Base-by-base conservation (phyloP, 306 rosid genomes). In the Medicago ruthenica region DNA sequence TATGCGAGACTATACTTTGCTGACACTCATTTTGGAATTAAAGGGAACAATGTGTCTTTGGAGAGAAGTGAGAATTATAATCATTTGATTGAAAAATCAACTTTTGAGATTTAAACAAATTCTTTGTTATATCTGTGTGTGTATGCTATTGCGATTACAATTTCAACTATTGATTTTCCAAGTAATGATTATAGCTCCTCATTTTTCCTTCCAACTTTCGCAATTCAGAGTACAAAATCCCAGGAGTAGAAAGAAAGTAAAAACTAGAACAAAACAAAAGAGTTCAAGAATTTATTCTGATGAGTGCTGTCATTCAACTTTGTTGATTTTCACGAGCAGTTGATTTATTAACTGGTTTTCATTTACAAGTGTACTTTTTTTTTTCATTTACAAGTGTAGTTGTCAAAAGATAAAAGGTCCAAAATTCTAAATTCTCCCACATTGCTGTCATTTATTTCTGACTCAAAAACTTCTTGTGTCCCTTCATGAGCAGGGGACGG, bases 231-330 rank as follows among this genome's bases (percentile, higher is more conserved):
- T 4, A 16, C 42, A 31, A 15, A 36, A 34, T 63, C 68, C 9
- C 68, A 8, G 4, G 15, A 63, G 13, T 36, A 36, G 68, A 8
- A 58, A 27, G 16, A 59, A 61, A 9, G 57, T n/a, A 54, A 22
- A 51, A 18, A 13, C 4, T 47, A 37, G 11, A 61, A 4, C 22
- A 21, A 39, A 13, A 41, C 31, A 3, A 27, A 27, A 27, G 16
- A 31, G 36, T 42, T 36, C 10, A 21, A 65, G 44, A 64, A 17
- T 1, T 44, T 36, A 63, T 20, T 63, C 53, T 40, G 40, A 59
- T 59, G 64, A 41, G 42, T 50, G 36, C 34, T 45, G 22, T 60
- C 65, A 60, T 64, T 71, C 40, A 57, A 22, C 65, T 71, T 51
- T 13, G 66, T 55, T 54, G 41, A 71, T 64, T 70, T 70, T 41